Conservation (phyloP, 305 asterid species). For the Rubia balearica region DNA sequence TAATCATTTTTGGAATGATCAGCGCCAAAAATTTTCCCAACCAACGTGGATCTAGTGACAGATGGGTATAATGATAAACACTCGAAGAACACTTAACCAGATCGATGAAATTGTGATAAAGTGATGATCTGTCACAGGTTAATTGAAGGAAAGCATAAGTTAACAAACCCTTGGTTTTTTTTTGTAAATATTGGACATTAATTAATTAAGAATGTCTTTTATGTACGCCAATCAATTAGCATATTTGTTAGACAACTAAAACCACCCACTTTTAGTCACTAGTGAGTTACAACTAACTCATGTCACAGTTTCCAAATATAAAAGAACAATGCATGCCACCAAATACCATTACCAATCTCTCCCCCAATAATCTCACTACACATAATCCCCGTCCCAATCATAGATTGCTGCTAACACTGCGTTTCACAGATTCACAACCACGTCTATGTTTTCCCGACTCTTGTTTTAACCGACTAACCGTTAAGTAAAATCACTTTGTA, state of each 20-base stretch:
- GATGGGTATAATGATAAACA: too few relatives aligned
- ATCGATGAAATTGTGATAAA: too few relatives aligned
- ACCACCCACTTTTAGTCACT: conserved; percentile 8
- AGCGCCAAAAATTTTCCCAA: too few relatives aligned
- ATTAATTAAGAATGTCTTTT: background rate
- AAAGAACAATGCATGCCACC: conserved; percentile 11
- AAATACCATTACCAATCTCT: conserved; percentile 7
- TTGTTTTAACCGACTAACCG: too few relatives aligned
- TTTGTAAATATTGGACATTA: background rate
- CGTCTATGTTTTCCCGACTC: too few relatives aligned
- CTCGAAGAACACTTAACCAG: too few relatives aligned
- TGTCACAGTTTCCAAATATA: background rate
- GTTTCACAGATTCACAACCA: background rate
- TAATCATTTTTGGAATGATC: too few relatives aligned
- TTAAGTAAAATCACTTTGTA: too few relatives aligned
- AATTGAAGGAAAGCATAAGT: too few relatives aligned
- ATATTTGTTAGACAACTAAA: background rate
- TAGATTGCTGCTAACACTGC: background rate
- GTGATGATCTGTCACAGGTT: too few relatives aligned
- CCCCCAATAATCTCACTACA: background rate
- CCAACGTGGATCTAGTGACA: too few relatives aligned
- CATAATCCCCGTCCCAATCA: background rate
- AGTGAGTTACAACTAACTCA: conserved; percentile 16
- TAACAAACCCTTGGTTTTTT: background rate
- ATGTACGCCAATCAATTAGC: conserved; percentile 6